A percentile compares a stretch with the other conserved stretches of the same genome.
Conservation (phyloP, 2,329 filamentous ascomycete genomes). For the Talaromyces pinophilus region DNA sequence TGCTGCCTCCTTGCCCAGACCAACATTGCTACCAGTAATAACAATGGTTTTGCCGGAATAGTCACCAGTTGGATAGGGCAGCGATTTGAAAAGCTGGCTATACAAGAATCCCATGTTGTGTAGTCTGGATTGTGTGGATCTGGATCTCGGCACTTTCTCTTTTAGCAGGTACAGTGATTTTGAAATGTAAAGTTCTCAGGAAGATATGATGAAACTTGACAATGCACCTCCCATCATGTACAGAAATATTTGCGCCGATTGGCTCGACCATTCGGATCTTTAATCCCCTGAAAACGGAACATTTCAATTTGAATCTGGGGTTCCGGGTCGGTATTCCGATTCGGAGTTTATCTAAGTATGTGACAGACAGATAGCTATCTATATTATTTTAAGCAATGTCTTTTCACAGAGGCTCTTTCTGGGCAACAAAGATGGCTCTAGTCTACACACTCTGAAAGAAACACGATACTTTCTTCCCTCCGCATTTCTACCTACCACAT, state of each 20-base stretch:
- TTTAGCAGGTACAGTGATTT: neutral
- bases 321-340: neutral
- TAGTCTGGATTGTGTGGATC: neutral
- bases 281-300: neutral
- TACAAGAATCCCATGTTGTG: neutral
- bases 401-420: neutral
- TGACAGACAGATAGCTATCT: neutral
- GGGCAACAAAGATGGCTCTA: neutral
- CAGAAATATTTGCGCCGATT: neutral
- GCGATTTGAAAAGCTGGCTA: neutral
- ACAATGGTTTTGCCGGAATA: conserved; percentile 42
- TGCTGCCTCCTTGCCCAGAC: conserved; percentile 51
- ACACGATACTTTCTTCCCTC: neutral
- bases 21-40: conserved; percentile 54
- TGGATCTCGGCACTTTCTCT: neutral
- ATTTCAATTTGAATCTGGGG: neutral
- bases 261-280: neutral
- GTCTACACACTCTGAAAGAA: neutral
- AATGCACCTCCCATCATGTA: neutral
- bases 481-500: neutral
- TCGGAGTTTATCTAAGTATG: neutral
- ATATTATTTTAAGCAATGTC: neutral
- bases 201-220: neutral
- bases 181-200: neutral
- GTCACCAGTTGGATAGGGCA: conserved; percentile 7